A percentile compares a stretch with the other conserved stretches of the same genome.
phyloP scores from a whole-genome alignment of 768 basidiomycete genomes.

The Amanita exitialis region DNA sequence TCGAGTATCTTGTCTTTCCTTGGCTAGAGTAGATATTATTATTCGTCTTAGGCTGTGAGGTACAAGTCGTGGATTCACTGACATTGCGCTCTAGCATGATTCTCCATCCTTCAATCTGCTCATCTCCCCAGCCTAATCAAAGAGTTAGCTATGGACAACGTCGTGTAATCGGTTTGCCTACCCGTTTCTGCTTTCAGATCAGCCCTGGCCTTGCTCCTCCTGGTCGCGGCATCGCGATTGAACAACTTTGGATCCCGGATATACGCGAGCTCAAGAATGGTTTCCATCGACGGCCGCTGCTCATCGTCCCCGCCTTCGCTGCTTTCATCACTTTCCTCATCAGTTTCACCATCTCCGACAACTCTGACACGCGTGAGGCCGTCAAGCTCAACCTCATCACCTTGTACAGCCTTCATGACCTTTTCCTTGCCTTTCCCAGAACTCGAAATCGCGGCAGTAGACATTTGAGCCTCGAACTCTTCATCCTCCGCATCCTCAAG shows the following conservation, averaged over 20 bases:
- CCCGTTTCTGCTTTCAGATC: slow-evolving; percentile 66
- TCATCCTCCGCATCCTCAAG: slow-evolving; percentile 55
- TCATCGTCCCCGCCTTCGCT: slow-evolving; percentile 20
- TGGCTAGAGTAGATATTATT: slow-evolving; percentile 31
- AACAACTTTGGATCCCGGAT: slow-evolving; percentile 67
- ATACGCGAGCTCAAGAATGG: slow-evolving; percentile 69
- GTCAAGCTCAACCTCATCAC: slow-evolving; percentile 46
- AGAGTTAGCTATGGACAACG: neutral
- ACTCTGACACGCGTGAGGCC: slow-evolving; percentile 32
- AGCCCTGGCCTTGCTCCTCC: slow-evolving; percentile 55
- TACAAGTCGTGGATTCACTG: slow-evolving; percentile 15
- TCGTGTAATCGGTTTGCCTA: slow-evolving; percentile 13
- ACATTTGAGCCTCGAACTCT: slow-evolving; percentile 2
- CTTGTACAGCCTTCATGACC: slow-evolving; percentile 18
- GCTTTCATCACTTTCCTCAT: slow-evolving; percentile 26
- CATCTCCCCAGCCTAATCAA: slow-evolving; percentile 57
- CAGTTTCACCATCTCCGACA: slow-evolving; percentile 49
- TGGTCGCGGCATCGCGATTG: slow-evolving; percentile 62
- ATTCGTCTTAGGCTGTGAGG: neutral
- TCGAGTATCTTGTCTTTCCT: slow-evolving; percentile 64
- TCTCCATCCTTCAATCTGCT: slow-evolving; percentile 88
- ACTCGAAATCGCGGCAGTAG: neutral
- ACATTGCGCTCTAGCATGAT: slow-evolving; percentile 88
- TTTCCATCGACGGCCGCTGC: slow-evolving; percentile 34
- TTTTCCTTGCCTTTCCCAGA: slow-evolving; percentile 18